phyloP scores from a whole-genome alignment of 2,329 filamentous ascomycete species.

The Xylogone sp. region DNA sequence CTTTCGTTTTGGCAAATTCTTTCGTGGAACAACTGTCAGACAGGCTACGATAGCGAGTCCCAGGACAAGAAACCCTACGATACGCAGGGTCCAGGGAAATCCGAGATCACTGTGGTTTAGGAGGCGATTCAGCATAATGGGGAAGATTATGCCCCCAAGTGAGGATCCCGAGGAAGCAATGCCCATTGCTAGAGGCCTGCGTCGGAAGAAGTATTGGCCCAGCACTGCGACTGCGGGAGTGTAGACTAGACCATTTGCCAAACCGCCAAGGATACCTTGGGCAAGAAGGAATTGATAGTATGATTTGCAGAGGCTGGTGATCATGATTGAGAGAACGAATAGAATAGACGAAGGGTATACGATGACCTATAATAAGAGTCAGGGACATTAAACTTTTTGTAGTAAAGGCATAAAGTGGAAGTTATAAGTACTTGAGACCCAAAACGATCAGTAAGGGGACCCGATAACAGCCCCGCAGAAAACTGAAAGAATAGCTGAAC shows the following conservation, averaged over 20 bases:
- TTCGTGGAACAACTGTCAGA: slow-evolving; percentile 43
- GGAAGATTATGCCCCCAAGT: slow-evolving; percentile 51
- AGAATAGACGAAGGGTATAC: slow-evolving; percentile 37
- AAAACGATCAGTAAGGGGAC: slow-evolving; percentile 56
- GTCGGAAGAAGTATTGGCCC: slow-evolving; percentile 41
- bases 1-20: slow-evolving; percentile 29
- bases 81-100: slow-evolving; percentile 52
- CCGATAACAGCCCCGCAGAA: slow-evolving; percentile 50
- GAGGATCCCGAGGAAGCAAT: slow-evolving; percentile 37
- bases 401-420: too few species aligned
- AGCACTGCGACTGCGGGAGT: slow-evolving; percentile 36
- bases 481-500: slow-evolving; percentile 48
- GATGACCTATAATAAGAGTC: slow-evolving; percentile 21
- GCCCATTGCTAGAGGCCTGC: slow-evolving; percentile 40
- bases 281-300: slow-evolving; percentile 49
- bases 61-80: slow-evolving; percentile 47
- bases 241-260: slow-evolving; percentile 35
- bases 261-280: slow-evolving; percentile 39
- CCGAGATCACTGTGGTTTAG: slow-evolving; percentile 40
- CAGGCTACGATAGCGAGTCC: slow-evolving; percentile 28
- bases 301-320: slow-evolving; percentile 50
- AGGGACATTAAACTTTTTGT: not conserved
- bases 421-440: slow-evolving; percentile 47
- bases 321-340: slow-evolving; percentile 58
- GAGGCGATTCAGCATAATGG: slow-evolving; percentile 52